phyloP scores from a whole-genome alignment of 192 early-diverging fungal genomes.

The Coemansia reversa region DNA sequence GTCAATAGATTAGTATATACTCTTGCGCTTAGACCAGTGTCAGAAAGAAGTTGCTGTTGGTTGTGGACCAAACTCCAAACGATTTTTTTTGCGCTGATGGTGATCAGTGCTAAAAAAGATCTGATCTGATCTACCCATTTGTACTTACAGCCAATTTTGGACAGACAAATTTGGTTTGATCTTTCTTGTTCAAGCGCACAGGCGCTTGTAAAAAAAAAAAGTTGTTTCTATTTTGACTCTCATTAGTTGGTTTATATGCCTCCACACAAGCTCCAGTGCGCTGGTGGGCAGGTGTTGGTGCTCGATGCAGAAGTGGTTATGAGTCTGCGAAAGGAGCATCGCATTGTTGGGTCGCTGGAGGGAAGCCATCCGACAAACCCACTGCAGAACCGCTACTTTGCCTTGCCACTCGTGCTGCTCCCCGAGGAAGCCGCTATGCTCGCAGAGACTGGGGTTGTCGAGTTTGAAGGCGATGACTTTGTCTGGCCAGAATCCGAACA shows the following conservation, averaged over 20 bases:
- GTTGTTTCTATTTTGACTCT: not conserved
- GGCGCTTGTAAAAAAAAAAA: not conserved
- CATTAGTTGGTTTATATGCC: not conserved
- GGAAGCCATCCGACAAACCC: slow-evolving; percentile 70
- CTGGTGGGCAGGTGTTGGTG: slow-evolving; percentile 20
- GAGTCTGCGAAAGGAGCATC: slow-evolving; percentile 55
- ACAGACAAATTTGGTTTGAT: not conserved
- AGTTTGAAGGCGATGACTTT: slow-evolving; percentile 26
- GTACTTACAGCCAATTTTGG: no score
- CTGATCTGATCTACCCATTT: not conserved
- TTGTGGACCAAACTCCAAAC: not conserved
- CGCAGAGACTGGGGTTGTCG: slow-evolving; percentile 17
- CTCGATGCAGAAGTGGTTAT: slow-evolving; percentile 35
- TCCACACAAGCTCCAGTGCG: slow-evolving; percentile 9
- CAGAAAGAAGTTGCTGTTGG: not conserved
- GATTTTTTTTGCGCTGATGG: not conserved
- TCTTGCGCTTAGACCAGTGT: not conserved
- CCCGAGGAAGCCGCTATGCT: slow-evolving; percentile 71
- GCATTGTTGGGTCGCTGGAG: slow-evolving; percentile 67
- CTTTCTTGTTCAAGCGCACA: not conserved
- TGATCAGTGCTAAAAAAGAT: not conserved
- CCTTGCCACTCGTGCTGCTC: slow-evolving; percentile 68
- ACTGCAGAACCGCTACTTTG: slow-evolving; percentile 75
- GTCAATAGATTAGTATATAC: not conserved
- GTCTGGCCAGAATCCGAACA: slow-evolving; percentile 38